These are phyloP conservation scores for Myriangium duriaei DNA, from an alignment of 2,329 filamentous ascomycete genomes.

Conservation along the genomic window DNA sequence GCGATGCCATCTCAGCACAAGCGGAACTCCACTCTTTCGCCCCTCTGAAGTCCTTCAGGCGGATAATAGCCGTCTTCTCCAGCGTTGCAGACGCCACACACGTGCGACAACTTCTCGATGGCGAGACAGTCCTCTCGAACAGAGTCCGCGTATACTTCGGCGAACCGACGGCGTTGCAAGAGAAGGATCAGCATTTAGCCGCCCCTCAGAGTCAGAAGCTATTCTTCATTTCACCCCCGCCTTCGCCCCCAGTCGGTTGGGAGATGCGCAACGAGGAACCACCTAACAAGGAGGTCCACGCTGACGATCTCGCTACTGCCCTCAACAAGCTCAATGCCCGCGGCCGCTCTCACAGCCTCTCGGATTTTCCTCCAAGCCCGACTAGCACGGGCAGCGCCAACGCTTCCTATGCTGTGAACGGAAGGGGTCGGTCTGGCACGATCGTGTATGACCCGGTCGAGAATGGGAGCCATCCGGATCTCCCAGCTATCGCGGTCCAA, in stretches of 20 bases:
- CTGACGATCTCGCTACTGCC: slow-evolving; percentile 46
- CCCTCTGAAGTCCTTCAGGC: slow-evolving; percentile 69
- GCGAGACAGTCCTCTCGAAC: slow-evolving; percentile 59
- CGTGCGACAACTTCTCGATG: slow-evolving; percentile 62
- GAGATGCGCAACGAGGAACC: slow-evolving; percentile 50
- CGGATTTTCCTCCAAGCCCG: slow-evolving; percentile 10
- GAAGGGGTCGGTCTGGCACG: slow-evolving; percentile 32
- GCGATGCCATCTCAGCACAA: slow-evolving; percentile 55
- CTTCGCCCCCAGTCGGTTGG: slow-evolving; percentile 53
- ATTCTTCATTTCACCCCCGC: slow-evolving; percentile 55
- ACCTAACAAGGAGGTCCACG: slow-evolving; percentile 53
- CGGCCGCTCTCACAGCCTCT: slow-evolving; percentile 19
- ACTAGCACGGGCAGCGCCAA: slow-evolving; percentile 6
- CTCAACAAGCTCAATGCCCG: slow-evolving; percentile 39
- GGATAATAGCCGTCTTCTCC: slow-evolving; percentile 70
- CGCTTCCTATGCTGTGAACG: slow-evolving; percentile 10
- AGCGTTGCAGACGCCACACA: slow-evolving; percentile 55
- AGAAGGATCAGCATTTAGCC: slow-evolving; percentile 35
- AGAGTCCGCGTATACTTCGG: slow-evolving; percentile 54
- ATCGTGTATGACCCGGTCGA: slow-evolving; percentile 52
- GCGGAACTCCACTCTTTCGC: slow-evolving; percentile 66
- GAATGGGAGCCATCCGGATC: slow-evolving; percentile 45
- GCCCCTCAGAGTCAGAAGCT: slow-evolving; percentile 47
- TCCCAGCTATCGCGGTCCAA: slow-evolving; percentile 53
- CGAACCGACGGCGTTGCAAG: slow-evolving; percentile 35